Base-by-base conservation (phyloP, 2,329 filamentous ascomycete species). In the Calonectria multiphialidica region DNA sequence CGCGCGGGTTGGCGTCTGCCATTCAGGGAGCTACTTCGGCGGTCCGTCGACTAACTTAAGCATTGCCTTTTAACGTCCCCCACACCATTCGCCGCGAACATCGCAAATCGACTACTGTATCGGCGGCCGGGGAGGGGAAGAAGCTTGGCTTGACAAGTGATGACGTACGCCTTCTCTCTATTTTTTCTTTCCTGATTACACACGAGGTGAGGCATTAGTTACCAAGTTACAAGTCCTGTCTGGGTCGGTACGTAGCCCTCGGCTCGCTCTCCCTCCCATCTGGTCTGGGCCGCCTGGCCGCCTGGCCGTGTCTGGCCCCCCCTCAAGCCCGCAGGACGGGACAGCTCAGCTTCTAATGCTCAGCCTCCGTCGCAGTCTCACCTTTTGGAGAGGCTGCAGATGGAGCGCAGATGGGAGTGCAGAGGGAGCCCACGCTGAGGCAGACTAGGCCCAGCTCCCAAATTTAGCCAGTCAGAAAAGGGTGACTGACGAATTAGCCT, bases 21-120 rank as follows among this genome's bases (percentile, higher is more conserved):
- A 23, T 57, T 57, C 53, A n/a, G 33, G 57, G 57, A 62, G 57
- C 57, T 44, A 23, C 37, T 62, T 44, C 57, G 53, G 40, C 57
- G 37, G 57, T 16, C 57, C 23, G 25, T 30, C 25, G 40, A 44
- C 37, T 44, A 42, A 62, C 35, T 62, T 62, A 62, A 62, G 40
- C 37, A 62, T 42, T 44, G 25, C 37, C 57, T 62, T 61, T 44
- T 44, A 62, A 62, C 57, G 25, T 44, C 35, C 57, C 57, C 37
- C 57, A 44, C 57, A 44, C 28, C 25, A 6, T 9, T 62, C 40
- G 57, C 37, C 40, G 37, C 13, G 53, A 37, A 6, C 33, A 57
- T 57, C n/a, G 50, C 33, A 23, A 57, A 57, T 57, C 53, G 25
- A 23, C 16, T n/a, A 12, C 35, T 44, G 37, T 9, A 44, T 44